Evolutionary conservation across 768 basidiomycete genomes (phyloP), one percentile per base, ranked within the genome.

Genomic region (Pleurotus tuoliensis): DNA sequence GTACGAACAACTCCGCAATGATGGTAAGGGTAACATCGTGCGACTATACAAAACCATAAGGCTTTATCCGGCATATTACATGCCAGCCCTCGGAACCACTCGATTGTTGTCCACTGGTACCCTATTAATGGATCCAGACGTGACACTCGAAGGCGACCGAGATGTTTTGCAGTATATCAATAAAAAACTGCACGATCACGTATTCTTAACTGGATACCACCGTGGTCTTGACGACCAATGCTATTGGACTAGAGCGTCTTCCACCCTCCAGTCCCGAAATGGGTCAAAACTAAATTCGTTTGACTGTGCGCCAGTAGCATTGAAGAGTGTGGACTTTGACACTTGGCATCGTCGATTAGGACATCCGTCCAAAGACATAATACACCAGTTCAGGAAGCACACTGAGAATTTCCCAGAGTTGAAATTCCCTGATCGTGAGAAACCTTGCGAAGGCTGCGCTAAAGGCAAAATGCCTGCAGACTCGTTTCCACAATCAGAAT

Each of bases 401-500:
- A 47, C 45, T 9, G 20, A 47, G 20, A 22, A 47, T 22, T 47
- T 47, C 20, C 45, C 45, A 13, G 15, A 47, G 24, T 16, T 47
- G 15, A 22, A 47, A 47, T n/a, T 47, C 20, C 45, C 45, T 47
- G 45, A 47, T 4, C 0, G 11, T n/a, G 15, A 47, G 20, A 47
- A 47, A 47, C 56, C 48, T 7, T 57, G 56, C 20, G 30, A 57
- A 11, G 56, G 56, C 27, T 57, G 56, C 22, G 34, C 56, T 1
- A 38, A 57, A 43, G 56, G 56, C 13, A 54, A 57, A 57, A 49
- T 54, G n/a, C 7, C 56, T 16, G 8, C 20, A 38, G 24, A 49
- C 15, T 30, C 56, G 16, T 57, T 57, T 44, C 56, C 56, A 25
- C 9, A 25, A 24, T 27, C 22, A 16, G n/a, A 18, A 12, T 11